Conservation (phyloP, 345 rosid species). For the Isatis tinctoria region DNA sequence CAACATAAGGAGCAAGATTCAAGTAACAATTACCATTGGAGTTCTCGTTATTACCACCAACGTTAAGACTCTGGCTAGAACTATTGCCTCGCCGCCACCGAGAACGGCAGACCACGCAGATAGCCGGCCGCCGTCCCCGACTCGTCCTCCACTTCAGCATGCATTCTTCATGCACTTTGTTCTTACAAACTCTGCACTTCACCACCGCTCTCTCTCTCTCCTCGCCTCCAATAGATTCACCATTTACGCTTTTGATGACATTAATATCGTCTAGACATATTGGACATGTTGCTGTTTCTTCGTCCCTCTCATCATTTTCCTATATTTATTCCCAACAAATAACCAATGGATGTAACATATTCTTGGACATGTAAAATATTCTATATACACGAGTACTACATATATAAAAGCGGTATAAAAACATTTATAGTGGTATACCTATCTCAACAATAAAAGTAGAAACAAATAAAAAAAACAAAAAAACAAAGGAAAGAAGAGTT, state of each 20-base stretch:
- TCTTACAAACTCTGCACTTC: slow-evolving; percentile 64
- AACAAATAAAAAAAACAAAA: too few species aligned
- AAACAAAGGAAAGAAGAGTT: too few species aligned
- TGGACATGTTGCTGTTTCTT: slow-evolving; percentile 46
- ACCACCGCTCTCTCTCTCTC: slow-evolving; percentile 38
- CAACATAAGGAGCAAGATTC: slow-evolving; percentile 61
- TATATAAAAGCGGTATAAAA: too few species aligned
- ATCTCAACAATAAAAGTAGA: too few species aligned
- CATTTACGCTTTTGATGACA: not conserved
- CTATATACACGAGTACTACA: too few species aligned
- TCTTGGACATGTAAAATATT: too few species aligned
- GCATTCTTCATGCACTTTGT: slow-evolving; percentile 77
- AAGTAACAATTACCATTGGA: slow-evolving; percentile 40
- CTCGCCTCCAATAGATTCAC: not conserved
- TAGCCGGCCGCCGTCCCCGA: slow-evolving; percentile 59
- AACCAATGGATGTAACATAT: not conserved
- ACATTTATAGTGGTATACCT: too few species aligned
- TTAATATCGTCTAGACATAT: slow-evolving; percentile 67
- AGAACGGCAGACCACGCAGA: slow-evolving; percentile 76
- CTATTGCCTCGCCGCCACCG: slow-evolving; percentile 61
- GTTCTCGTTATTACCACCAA: slow-evolving; percentile 14
- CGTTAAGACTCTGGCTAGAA: not conserved
- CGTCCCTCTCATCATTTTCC: slow-evolving; percentile 33
- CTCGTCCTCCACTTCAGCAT: slow-evolving; percentile 69
- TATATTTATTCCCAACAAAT: not conserved